These are phyloP conservation scores for Volvariella volvacea DNA, from an alignment of 1,284 basidiomycete genomes.

Conservation along the genomic window DNA sequence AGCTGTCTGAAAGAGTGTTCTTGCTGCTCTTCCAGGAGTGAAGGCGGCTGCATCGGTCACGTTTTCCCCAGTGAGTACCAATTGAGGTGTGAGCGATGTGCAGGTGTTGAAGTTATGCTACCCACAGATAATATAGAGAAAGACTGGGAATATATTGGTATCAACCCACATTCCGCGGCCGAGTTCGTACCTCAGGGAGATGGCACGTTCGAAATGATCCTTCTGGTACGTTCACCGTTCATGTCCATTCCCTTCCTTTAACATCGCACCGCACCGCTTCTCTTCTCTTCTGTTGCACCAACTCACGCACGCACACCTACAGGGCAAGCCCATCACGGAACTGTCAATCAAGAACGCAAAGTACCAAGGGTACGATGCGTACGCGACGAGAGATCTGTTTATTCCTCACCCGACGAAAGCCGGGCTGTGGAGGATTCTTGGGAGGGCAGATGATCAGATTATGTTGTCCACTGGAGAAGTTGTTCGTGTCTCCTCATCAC, in stretches of 20 bases:
- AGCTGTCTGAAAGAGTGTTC: too few relatives aligned
- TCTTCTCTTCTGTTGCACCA: neutral
- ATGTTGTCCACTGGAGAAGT: slow-evolving; percentile 40
- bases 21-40: slow-evolving; percentile 13
- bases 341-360: slow-evolving; percentile 12
- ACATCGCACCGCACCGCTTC: slow-evolving; percentile 6
- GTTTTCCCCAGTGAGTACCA: slow-evolving; percentile 7
- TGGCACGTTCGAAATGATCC: neutral
- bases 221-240: neutral
- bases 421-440: slow-evolving; percentile 31
- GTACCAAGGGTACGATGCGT: slow-evolving; percentile 16
- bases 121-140: neutral
- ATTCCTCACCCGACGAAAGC: slow-evolving; percentile 31
- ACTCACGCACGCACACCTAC: too few relatives aligned
- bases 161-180: neutral
- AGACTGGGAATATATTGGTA: neutral
- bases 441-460: slow-evolving; percentile 39
- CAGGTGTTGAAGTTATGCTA: too few relatives aligned
- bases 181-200: neutral
- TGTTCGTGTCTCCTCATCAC: slow-evolving; percentile 19
- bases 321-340: slow-evolving; percentile 5
- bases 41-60: slow-evolving; percentile 12
- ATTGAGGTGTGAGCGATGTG: too few relatives aligned
- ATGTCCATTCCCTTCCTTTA: neutral
- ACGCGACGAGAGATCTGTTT: slow-evolving; percentile 29